Base-by-base conservation (phyloP, 345 rosid species). In the Bretschneidera sinensis region DNA sequence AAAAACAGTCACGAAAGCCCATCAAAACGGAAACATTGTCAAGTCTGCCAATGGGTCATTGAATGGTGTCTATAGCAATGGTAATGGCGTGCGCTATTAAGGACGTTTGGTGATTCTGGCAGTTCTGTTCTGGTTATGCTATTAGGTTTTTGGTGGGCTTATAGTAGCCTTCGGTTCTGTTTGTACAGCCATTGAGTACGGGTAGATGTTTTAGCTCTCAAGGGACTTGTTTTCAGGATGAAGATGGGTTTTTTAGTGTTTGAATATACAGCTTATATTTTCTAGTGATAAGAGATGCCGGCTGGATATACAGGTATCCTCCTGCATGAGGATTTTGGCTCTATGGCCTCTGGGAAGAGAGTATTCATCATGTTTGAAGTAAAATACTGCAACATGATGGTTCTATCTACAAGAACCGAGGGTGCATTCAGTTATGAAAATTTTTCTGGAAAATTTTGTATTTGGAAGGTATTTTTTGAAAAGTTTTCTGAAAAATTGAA, bases 41-140 rank as follows among this genome's bases (percentile, higher is more conserved):
- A 81, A 69, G 72, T 22, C 64, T 48, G 64, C 71, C 17, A 81
- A 71, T 23, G 77, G 81, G 8, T 63, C 76, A 22, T 35, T 73
- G 31, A 78, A 78, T 49, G 76, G 80, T 28, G 63, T 75, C 60
- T 69, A 71, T 77, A 68, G 83, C 79, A 87, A 87, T 67, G 91
- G 86, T 55, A 82, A 82, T 22, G 83, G 91, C 13, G 54, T 80
- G 69, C 84, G 74, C 55, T 62, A 63, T 62, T 80, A 60, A 66
- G 49, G 33, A 28, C n/a, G n/a, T n/a, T n/a, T n/a, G n/a, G n/a
- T n/a, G n/a, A n/a, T n/a, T n/a, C n/a, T n/a, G n/a, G n/a, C n/a
- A n/a, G n/a, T n/a, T n/a, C n/a, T n/a, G n/a, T n/a, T n/a, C n/a
- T n/a, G n/a, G n/a, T n/a, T n/a, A n/a, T n/a, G n/a, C n/a, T n/a